phyloP scores from a whole-genome alignment of 805 yeast genomes.

The Candida sakaeoensis region DNA sequence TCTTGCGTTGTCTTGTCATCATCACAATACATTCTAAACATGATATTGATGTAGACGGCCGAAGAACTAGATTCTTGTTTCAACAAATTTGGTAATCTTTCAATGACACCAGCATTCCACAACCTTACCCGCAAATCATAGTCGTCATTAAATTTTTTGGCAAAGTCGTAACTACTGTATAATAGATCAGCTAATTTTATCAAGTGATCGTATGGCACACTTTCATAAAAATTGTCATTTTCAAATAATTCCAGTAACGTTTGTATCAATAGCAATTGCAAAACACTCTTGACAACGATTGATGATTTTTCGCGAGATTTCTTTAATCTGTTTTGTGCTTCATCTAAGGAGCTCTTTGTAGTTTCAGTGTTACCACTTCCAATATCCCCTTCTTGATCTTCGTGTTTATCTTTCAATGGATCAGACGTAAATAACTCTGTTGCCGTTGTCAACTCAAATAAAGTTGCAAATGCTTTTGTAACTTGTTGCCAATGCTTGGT shows the following conservation, averaged over 20 bases:
- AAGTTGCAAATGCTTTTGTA: slow-evolving; percentile 56
- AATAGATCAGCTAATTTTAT: slow-evolving; percentile 57
- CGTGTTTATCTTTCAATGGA: slow-evolving; percentile 31
- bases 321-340: slow-evolving; percentile 35
- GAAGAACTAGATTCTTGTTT: slow-evolving; percentile 91
- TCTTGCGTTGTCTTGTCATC: slow-evolving; percentile 45
- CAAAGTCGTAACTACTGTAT: slow-evolving; percentile 71
- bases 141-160: slow-evolving; percentile 84
- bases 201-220: slow-evolving; percentile 65
- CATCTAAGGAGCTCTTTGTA: slow-evolving; percentile 15
- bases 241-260: slow-evolving; percentile 77
- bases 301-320: slow-evolving; percentile 59
- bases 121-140: slow-evolving; percentile 81
- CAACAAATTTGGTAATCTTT: slow-evolving; percentile 83
- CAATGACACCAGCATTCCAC: slow-evolving; percentile 90
- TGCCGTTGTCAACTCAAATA: slow-evolving; percentile 85
- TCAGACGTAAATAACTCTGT: slow-evolving; percentile 69
- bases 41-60: slow-evolving; percentile 76
- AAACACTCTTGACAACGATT: slow-evolving; percentile 87
- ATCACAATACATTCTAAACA: slow-evolving; percentile 77
- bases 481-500: slow-evolving; percentile 72
- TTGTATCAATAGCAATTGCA: slow-evolving; percentile 87
- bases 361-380: slow-evolving; percentile 14
- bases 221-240: slow-evolving; percentile 59
- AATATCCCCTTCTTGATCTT: slow-evolving; percentile 30